Base-by-base conservation (phyloP, 179 eudicot species). In the Camellia oleifera region DNA sequence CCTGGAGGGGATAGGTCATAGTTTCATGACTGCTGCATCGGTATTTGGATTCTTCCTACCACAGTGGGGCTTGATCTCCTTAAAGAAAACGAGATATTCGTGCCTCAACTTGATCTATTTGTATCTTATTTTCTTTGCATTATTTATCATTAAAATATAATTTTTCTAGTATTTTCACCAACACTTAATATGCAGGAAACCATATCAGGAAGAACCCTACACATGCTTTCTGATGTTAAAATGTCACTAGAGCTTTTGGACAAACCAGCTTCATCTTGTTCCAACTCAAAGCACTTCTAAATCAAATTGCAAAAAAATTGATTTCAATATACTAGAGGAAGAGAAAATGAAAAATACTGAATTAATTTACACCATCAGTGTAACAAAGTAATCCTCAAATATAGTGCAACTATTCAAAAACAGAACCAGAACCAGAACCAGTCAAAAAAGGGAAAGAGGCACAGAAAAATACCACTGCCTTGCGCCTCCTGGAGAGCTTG, bases 231-330 rank as follows among this genome's bases (percentile, higher is more conserved):
- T 65, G 75, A 77, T 53, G 62, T 42, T 23, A 71, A 54, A 60
- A 50, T 76, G 54, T 74, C 82, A 72, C 48, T 66, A 6, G 77
- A 45, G 48, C 46, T 65, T 76, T 20, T 69, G 63, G 40, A 66
- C 7, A 48, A 40, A 50, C 76, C 69, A 68, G 77, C 46, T 69
- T 76, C 82, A 52, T 64, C 77, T 52, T 75, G 79, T 76, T 72
- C 78, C 69, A 69, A 65, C 60, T 26, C 40, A 50, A 46, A 18
- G 56, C 64, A 53, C 48, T 70, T 78, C 8, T 72, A 76, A 65
- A 75, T 63, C 66, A 79, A 61, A 77, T 82, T 83, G 73, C 63
- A 46, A 70, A 48, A 23, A 23, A 26, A 18, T n/a, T 53, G 69
- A 68, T 14, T 14, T 60, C 57, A 60, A 54, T 61, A 14, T 18